These are phyloP conservation scores for Sporobolomyces roseus DNA, from an alignment of 768 basidiomycete species.

Conservation along the genomic window DNA sequence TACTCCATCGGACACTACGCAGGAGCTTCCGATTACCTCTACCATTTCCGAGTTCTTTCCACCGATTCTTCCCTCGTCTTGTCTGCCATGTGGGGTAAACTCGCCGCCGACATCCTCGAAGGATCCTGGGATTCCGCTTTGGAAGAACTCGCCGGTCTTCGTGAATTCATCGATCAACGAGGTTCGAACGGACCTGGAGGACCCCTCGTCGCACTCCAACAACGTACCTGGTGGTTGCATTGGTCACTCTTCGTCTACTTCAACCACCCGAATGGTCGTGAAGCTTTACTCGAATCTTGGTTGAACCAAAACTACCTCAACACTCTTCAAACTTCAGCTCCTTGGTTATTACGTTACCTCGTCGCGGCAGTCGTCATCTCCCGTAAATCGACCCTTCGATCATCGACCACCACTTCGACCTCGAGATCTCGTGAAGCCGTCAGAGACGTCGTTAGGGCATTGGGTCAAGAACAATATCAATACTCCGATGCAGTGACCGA, in stretches of 20 bases:
- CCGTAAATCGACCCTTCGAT: constrained; percentile 62
- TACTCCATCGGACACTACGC: constrained; percentile 98
- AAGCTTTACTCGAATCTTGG: constrained; percentile 91
- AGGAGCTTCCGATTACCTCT: constrained; percentile 93
- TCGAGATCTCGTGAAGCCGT: constrained; percentile 56
- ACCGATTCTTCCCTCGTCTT: constrained; percentile 88
- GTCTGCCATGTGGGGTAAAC: constrained; percentile 98
- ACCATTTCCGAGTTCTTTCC: constrained; percentile 96
- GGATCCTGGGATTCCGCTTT: constrained; percentile 94
- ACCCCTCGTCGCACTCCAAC: constrained; percentile 79
- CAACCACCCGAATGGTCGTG: constrained; percentile 87
- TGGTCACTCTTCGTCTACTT: constrained; percentile 99
- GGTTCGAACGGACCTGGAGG: constrained; percentile 46
- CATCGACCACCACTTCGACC: constrained; percentile 47
- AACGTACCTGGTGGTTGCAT: constrained; percentile 91
- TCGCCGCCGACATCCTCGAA: constrained; percentile 89
- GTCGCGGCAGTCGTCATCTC: constrained; percentile 88
- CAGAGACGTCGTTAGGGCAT: constrained; percentile 84
- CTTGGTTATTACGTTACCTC: constrained; percentile 92
- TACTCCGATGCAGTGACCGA: constrained; percentile 88
- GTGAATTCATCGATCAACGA: constrained; percentile 82
- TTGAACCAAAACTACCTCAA: constrained; percentile 94
- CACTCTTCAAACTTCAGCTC: constrained; percentile 92
- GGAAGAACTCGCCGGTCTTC: constrained; percentile 90
- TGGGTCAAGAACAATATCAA: constrained; percentile 93